Percentiles rank a stretch among this genome's conserved stretches.
Evolutionary conservation across 345 rosid species (phyloP).

Genomic region (Ceriops zippeliana): DNA sequence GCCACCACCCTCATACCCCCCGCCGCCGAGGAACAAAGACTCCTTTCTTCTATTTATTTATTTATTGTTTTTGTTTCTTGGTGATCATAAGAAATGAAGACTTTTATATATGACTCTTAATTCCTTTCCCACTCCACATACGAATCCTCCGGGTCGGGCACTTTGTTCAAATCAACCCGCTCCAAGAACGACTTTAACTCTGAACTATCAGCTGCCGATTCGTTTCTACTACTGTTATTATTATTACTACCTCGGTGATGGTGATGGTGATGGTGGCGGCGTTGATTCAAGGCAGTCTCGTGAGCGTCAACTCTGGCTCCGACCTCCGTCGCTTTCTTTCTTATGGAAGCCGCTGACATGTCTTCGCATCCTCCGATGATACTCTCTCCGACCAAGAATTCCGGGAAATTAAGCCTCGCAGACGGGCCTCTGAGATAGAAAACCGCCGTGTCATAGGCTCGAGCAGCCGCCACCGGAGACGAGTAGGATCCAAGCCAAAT

Average conservation of each 20-base stretch:
- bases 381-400: slow-evolving; percentile 55
- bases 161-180: slow-evolving; percentile 83
- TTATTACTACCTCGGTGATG: slow-evolving; percentile 12
- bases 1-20: neutral
- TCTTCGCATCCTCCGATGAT: slow-evolving; percentile 41
- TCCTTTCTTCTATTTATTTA: no score
- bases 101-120: neutral
- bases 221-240: slow-evolving; percentile 10
- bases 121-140: slow-evolving; percentile 50
- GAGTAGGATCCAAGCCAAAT: slow-evolving; percentile 98
- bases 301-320: slow-evolving; percentile 93
- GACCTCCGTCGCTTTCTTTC: slow-evolving; percentile 86
- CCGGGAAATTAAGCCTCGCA: slow-evolving; percentile 93
- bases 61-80: no score
- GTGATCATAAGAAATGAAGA: no score
- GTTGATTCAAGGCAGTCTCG: slow-evolving; percentile 44
- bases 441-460: slow-evolving; percentile 98
- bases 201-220: slow-evolving; percentile 12
- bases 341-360: slow-evolving; percentile 76
- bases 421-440: slow-evolving; percentile 88
- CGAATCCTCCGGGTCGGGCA: slow-evolving; percentile 91
- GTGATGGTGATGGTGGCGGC: slow-evolving; percentile 29
- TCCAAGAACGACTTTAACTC: slow-evolving; percentile 47
- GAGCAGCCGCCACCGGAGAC: slow-evolving; percentile 84
- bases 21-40: neutral